These are phyloP conservation scores for Bryopsis sp. DNA, from an alignment of 139 green algal species.

Conservation along the genomic window DNA sequence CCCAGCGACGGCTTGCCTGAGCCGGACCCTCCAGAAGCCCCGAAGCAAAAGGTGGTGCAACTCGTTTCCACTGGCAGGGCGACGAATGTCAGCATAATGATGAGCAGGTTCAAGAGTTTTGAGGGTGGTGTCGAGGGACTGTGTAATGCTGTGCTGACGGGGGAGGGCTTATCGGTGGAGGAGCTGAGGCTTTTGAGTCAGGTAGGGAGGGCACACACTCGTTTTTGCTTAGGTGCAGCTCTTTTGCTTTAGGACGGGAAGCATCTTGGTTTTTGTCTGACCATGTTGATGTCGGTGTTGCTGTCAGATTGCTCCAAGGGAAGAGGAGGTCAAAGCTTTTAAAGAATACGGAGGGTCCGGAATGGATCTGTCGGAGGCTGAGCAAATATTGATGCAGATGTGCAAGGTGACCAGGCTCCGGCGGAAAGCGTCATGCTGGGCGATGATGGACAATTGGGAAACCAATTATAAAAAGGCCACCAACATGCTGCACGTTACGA, in stretches of 20 bases:
- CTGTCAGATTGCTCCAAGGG: constrained; percentile 12
- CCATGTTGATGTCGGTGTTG: neutral
- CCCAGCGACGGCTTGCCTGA: no score
- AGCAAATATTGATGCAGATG: constrained; percentile 15
- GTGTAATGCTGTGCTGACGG: constrained; percentile 6
- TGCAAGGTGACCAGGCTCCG: neutral
- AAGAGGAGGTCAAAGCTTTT: constrained; percentile 9
- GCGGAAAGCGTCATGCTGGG: constrained; percentile 1
- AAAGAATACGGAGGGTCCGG: neutral
- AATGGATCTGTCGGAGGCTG: constrained; percentile 9
- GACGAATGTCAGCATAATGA: constrained; percentile 19
- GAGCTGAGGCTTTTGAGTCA: constrained; percentile 11
- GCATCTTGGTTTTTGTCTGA: neutral
- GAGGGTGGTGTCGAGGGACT: neutral
- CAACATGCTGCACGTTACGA: constrained; percentile 2
- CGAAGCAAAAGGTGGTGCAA: no score
- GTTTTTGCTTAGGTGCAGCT: neutral
- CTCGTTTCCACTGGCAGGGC: constrained; percentile 1
- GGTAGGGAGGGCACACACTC: no score
- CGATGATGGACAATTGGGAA: constrained; percentile 5
- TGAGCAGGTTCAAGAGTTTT: constrained; percentile 18
- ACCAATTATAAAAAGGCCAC: neutral
- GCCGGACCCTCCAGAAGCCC: no score
- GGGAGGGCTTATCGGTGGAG: neutral
- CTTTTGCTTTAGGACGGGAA: neutral